phyloP scores from a whole-genome alignment of 2,329 filamentous ascomycete species.

The Aureobasidium zeae region DNA sequence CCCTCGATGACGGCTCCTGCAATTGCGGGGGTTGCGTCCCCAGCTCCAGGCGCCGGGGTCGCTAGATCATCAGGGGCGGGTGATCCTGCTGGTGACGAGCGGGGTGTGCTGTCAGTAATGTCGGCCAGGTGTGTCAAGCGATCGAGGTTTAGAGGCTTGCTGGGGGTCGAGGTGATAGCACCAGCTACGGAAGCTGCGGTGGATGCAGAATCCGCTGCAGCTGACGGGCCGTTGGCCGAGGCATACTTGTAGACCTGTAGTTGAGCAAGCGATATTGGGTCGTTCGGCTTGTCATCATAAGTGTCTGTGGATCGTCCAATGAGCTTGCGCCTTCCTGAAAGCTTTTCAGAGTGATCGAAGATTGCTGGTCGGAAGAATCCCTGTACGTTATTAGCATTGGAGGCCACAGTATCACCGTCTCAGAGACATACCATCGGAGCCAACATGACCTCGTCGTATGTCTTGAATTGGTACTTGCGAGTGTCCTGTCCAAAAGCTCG shows the following conservation, averaged over 20 bases:
- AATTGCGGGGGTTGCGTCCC: slow-evolving; percentile 35
- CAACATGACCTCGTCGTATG: slow-evolving; percentile 92
- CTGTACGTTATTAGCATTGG: slow-evolving; percentile 23
- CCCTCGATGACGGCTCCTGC: slow-evolving; percentile 41
- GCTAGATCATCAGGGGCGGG: slow-evolving; percentile 65
- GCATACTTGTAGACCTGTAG: slow-evolving; percentile 51
- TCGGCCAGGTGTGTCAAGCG: slow-evolving; percentile 57
- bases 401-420: neutral
- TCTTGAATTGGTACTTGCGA: slow-evolving; percentile 89
- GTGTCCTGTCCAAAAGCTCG: slow-evolving; percentile 82
- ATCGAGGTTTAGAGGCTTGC: slow-evolving; percentile 42
- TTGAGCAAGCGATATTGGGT: slow-evolving; percentile 79
- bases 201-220: slow-evolving; percentile 40
- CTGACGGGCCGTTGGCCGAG: slow-evolving; percentile 32
- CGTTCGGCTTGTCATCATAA: slow-evolving; percentile 87
- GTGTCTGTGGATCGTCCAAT: slow-evolving; percentile 85
- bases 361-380: slow-evolving; percentile 85
- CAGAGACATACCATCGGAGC: slow-evolving; percentile 58
- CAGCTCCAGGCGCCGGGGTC: slow-evolving; percentile 50
- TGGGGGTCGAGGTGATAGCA: slow-evolving; percentile 20
- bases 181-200: slow-evolving; percentile 45
- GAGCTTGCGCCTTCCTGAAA: slow-evolving; percentile 67
- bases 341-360: slow-evolving; percentile 74
- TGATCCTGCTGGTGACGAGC: slow-evolving; percentile 77
- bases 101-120: slow-evolving; percentile 65